phyloP scores from a whole-genome alignment of 805 yeast genomes.

The Yamadazyma olivae region DNA sequence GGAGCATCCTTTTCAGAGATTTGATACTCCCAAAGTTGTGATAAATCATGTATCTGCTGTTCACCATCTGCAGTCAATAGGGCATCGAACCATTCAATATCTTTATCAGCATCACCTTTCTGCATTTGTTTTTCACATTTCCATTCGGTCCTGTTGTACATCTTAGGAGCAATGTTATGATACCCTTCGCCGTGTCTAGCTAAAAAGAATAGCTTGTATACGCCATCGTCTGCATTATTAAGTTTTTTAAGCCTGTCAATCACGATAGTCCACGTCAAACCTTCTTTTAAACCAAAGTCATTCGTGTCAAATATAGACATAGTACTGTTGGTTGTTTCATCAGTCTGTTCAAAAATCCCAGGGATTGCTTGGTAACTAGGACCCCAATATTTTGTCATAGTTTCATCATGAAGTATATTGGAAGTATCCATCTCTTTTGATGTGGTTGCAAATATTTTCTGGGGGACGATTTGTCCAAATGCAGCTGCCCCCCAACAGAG shows the following conservation, averaged over 20 bases:
- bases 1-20: conserved; percentile 16
- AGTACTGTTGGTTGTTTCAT: conserved; percentile 12
- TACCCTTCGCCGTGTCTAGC: conserved; percentile 35
- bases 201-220: conserved; percentile 24
- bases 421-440: not conserved
- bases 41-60: conserved; percentile 14
- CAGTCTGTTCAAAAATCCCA: conserved; percentile 19
- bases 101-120: conserved; percentile 18
- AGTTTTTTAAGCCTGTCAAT: conserved; percentile 11
- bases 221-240: conserved; percentile 8
- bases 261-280: conserved; percentile 21
- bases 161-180: conserved; percentile 24
- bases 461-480: conserved; percentile 2
- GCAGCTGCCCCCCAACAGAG: too few relatives aligned
- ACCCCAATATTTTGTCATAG: conserved; percentile 7
- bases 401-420: not conserved
- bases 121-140: conserved; percentile 23
- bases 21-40: conserved; percentile 15
- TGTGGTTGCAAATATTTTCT: conserved; percentile 3
- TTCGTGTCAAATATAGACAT: conserved; percentile 10
- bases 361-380: conserved; percentile 9
- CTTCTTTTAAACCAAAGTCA: conserved; percentile 21
- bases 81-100: conserved; percentile 30
- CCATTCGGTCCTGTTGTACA: conserved; percentile 20
- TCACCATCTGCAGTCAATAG: conserved; percentile 22